These are phyloP conservation scores for Globisporangium echinulatum DNA, from an alignment of 352 stramenopile genomes.

Conservation along the genomic window DNA sequence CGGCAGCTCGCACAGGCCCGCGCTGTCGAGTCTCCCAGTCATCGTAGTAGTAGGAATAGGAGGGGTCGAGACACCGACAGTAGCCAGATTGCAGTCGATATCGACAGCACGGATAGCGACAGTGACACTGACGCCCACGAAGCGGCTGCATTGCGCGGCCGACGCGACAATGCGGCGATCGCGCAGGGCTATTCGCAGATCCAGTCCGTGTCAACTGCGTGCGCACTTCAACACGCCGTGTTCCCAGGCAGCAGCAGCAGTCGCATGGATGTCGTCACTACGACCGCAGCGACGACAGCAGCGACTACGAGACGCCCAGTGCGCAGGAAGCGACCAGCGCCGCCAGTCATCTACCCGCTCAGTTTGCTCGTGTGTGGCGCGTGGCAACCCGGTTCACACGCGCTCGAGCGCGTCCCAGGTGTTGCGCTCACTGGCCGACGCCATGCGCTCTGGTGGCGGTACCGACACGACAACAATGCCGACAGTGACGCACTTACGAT, in stretches of 20 bases:
- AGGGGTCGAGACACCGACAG: too few relatives aligned
- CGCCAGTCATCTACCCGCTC: constrained; percentile 25
- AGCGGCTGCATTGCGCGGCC: constrained; percentile 27
- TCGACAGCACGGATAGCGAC: not conserved
- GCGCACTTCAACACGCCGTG: constrained; percentile 50
- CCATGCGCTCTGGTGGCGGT: constrained; percentile 54
- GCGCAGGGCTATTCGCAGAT: constrained; percentile 70
- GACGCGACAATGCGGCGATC: constrained; percentile 55
- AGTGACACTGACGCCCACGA: constrained; percentile 5
- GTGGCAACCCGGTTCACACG: constrained; percentile 25
- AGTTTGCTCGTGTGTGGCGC: constrained; percentile 52
- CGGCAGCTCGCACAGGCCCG: not conserved
- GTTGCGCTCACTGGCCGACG: constrained; percentile 26
- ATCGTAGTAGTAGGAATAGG: too few relatives aligned
- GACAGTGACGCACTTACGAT: constrained; percentile 36
- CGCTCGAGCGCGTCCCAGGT: constrained; percentile 35
- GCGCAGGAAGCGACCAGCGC: constrained; percentile 1
- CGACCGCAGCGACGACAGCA: not conserved
- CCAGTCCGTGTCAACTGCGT: constrained; percentile 54
- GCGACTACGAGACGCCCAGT: not conserved
- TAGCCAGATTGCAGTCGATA: not conserved
- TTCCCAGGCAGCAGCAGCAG: constrained; percentile 14
- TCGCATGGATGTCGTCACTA: not conserved
- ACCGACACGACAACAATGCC: constrained; percentile 14
- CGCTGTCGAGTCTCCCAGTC: too few relatives aligned